These are phyloP conservation scores for Perkinsus marinus DNA, from an alignment of 169 alveolate species.

Conservation along the genomic window DNA sequence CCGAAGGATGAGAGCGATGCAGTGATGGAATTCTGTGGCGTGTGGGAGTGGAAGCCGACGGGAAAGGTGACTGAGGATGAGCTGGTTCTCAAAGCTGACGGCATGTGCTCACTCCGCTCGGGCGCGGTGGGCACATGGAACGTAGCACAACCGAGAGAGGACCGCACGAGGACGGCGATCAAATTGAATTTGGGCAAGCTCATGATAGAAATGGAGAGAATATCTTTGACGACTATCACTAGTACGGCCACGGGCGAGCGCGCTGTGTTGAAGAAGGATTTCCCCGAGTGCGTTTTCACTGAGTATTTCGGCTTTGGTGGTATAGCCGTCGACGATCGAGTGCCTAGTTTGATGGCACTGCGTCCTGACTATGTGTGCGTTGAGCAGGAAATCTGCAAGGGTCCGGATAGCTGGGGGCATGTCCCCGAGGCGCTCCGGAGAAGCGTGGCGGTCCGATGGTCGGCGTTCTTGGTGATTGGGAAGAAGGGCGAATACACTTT, in stretches of 20 bases:
- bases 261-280: neutral
- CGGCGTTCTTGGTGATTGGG: slow-evolving; percentile 3
- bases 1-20: slow-evolving; percentile 22
- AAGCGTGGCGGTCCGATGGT: neutral
- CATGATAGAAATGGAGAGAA: slow-evolving; percentile 26
- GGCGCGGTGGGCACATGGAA: slow-evolving; percentile 25
- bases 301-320: slow-evolving; percentile 24
- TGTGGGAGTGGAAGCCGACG: slow-evolving; percentile 29
- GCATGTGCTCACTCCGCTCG: slow-evolving; percentile 13
- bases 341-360: neutral
- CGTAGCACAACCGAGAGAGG: slow-evolving; percentile 19
- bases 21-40: slow-evolving; percentile 24
- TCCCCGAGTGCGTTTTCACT: neutral
- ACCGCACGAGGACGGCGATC: neutral
- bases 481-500: slow-evolving; percentile 27
- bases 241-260: slow-evolving; percentile 13
- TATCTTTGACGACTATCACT: slow-evolving; percentile 25
- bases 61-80: slow-evolving; percentile 25
- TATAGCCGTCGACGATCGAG: neutral
- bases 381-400: neutral
- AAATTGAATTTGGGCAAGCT: neutral
- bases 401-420: neutral
- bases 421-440: neutral
- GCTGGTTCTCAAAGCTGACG: slow-evolving; percentile 20
- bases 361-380: neutral